Conservation (phyloP, 73 alveolate species). For the Stentor coeruleus region DNA sequence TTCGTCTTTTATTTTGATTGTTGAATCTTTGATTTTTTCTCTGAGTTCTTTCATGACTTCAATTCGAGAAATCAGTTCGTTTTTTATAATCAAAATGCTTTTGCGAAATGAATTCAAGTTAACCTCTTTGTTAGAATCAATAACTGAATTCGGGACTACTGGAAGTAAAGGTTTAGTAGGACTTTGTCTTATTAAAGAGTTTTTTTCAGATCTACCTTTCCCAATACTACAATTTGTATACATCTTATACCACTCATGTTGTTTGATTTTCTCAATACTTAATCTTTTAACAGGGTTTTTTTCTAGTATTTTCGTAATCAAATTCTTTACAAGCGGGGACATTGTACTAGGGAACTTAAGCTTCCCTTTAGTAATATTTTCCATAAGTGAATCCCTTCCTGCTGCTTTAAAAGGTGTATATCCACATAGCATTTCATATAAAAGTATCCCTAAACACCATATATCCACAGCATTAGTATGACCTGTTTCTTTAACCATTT, state of each 20-base stretch:
- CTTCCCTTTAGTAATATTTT: background rate
- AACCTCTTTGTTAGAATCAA: background rate
- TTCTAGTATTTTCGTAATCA: background rate
- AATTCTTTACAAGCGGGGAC: background rate
- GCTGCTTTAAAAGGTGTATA: slow-evolving; percentile 7
- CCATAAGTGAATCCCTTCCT: background rate
- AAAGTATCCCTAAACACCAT: slow-evolving; percentile 18
- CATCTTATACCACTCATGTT: background rate
- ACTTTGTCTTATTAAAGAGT: no score
- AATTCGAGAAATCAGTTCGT: background rate
- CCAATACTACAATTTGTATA: background rate
- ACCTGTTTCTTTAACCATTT: slow-evolving; percentile 25
- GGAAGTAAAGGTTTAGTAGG: no score
- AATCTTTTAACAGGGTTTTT: background rate
- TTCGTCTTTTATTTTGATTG: background rate
- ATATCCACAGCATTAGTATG: background rate
- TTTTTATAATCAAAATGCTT: background rate
- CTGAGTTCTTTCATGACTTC: background rate
- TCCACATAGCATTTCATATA: slow-evolving; percentile 24
- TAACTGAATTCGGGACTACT: no score
- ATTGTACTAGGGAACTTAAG: background rate
- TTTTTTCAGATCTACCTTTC: background rate
- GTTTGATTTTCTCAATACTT: slow-evolving; percentile 3
- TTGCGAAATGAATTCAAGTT: background rate
- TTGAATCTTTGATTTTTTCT: background rate